A percentile compares a stretch with the other conserved stretches of the same genome.
These are phyloP conservation scores for Fraxinus nigra DNA, from an alignment of 305 asterid genomes.

Conservation along the genomic window DNA sequence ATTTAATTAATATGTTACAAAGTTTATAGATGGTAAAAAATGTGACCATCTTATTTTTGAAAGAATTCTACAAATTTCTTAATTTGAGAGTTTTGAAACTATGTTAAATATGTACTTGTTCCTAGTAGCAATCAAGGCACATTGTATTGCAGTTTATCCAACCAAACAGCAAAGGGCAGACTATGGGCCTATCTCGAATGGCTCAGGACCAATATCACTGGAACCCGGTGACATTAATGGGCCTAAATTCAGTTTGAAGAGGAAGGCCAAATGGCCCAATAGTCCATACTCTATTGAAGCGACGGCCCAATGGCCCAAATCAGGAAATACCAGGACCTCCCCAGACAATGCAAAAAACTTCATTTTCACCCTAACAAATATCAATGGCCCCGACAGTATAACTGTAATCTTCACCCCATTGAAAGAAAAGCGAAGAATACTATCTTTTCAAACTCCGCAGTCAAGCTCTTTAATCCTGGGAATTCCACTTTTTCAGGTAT, in stretches of 20 bases:
- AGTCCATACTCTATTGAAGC: too few relatives aligned
- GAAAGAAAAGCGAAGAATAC: background rate
- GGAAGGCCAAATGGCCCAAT: too few relatives aligned
- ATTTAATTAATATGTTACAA: background rate
- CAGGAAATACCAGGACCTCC: background rate
- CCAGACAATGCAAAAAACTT: background rate
- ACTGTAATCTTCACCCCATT: background rate
- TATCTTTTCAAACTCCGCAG: constrained; percentile 22
- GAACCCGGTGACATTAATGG: too few relatives aligned
- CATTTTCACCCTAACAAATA: background rate
- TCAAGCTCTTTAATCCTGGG: constrained; percentile 16
- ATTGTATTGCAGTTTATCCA: background rate
- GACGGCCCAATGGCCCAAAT: background rate
- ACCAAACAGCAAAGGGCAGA: background rate
- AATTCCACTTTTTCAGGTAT: background rate
- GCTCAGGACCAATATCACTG: too few relatives aligned
- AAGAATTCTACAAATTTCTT: background rate
- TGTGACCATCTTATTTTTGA: too few relatives aligned
- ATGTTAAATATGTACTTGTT: background rate
- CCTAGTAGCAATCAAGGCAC: background rate
- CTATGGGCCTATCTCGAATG: too few relatives aligned
- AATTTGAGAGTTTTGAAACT: background rate
- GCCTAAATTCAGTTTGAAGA: too few relatives aligned
- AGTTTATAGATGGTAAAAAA: too few relatives aligned
- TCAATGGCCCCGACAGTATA: constrained; percentile 13